Evolutionary conservation across 805 yeast genomes (phyloP).

Genomic region (Yarrowia sp.): DNA sequence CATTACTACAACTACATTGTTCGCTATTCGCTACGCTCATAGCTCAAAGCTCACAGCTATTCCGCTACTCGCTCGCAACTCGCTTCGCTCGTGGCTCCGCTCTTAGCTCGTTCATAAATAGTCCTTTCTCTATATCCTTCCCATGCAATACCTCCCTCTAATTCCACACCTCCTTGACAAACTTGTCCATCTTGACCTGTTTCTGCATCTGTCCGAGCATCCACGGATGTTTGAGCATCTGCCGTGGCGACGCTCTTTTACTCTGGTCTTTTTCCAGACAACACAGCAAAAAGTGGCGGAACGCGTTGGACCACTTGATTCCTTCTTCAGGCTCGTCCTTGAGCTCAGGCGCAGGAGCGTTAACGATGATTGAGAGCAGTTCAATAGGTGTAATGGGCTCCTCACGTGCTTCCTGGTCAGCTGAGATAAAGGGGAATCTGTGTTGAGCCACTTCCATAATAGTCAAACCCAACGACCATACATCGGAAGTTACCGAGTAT

Average conservation of each 20-base stretch:
- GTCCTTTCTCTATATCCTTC: slow-evolving; percentile 2
- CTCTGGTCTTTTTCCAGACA: slow-evolving; percentile 77
- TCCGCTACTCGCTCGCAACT: no score
- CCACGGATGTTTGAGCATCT: slow-evolving; percentile 95
- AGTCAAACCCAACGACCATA: slow-evolving; percentile 94
- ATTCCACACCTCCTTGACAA: slow-evolving; percentile 73
- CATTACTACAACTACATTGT: no score
- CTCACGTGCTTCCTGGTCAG: slow-evolving; percentile 45
- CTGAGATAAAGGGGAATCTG: slow-evolving; percentile 65
- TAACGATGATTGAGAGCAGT: slow-evolving; percentile 72
- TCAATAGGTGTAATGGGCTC: slow-evolving; percentile 78
- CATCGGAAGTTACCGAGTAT: slow-evolving; percentile 91
- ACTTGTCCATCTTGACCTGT: slow-evolving; percentile 79
- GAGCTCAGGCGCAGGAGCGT: slow-evolving; percentile 71
- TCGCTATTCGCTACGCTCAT: no score
- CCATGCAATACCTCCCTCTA: slow-evolving; percentile 7
- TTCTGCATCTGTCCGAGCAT: slow-evolving; percentile 68
- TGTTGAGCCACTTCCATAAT: slow-evolving; percentile 90
- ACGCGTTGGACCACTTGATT: slow-evolving; percentile 77
- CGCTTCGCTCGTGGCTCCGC: no score
- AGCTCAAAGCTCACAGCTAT: no score
- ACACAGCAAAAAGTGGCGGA: slow-evolving; percentile 75
- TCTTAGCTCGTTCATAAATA: neutral
- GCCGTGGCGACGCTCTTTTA: slow-evolving; percentile 87
- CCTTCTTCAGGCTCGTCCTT: slow-evolving; percentile 73